phyloP scores from a whole-genome alignment of 2,329 filamentous ascomycete genomes.

The Elsinoe australis region DNA sequence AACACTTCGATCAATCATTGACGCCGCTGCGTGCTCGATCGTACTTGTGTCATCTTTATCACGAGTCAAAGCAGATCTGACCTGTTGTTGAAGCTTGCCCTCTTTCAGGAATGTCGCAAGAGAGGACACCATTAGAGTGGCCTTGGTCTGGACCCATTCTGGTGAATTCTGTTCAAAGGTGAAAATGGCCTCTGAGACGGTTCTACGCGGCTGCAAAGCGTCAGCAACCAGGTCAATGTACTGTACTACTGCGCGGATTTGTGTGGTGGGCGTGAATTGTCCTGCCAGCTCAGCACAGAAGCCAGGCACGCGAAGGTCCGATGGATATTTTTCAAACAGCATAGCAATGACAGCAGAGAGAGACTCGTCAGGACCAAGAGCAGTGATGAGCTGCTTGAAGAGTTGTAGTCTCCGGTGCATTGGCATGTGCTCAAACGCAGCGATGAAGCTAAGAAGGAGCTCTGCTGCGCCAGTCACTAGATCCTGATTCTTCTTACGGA shows the following conservation, averaged over 20 bases:
- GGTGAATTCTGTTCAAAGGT: conserved; percentile 31
- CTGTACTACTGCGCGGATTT: conserved; percentile 65
- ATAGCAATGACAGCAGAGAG: conserved; percentile 81
- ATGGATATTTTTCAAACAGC: conserved; percentile 80
- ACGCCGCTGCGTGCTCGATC: conserved; percentile 31
- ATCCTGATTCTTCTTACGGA: conserved; percentile 69
- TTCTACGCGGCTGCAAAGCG: conserved; percentile 65
- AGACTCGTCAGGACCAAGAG: conserved; percentile 78
- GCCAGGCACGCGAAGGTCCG: conserved; percentile 63
- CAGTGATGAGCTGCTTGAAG: conserved; percentile 77
- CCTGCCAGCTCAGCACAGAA: conserved; percentile 69
- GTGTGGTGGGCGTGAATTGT: conserved; percentile 64
- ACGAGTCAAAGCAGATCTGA: conserved; percentile 22
- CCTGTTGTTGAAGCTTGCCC: conserved; percentile 40
- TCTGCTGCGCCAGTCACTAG: conserved; percentile 77
- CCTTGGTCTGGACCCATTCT: neutral
- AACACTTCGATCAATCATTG: conserved; percentile 32
- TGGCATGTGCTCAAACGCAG: conserved; percentile 93
- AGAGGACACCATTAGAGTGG: neutral
- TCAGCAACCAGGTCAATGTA: conserved; percentile 69
- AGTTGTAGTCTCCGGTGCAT: conserved; percentile 73
- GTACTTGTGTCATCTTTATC: conserved; percentile 21
- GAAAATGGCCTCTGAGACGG: conserved; percentile 64
- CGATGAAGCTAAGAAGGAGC: conserved; percentile 88
- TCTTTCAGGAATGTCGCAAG: conserved; percentile 12